Percentiles rank a stretch among this genome's conserved stretches.
These are phyloP conservation scores for Ceratocystis cacaofunesta DNA, from an alignment of 2,329 filamentous ascomycete genomes.

Conservation along the genomic window DNA sequence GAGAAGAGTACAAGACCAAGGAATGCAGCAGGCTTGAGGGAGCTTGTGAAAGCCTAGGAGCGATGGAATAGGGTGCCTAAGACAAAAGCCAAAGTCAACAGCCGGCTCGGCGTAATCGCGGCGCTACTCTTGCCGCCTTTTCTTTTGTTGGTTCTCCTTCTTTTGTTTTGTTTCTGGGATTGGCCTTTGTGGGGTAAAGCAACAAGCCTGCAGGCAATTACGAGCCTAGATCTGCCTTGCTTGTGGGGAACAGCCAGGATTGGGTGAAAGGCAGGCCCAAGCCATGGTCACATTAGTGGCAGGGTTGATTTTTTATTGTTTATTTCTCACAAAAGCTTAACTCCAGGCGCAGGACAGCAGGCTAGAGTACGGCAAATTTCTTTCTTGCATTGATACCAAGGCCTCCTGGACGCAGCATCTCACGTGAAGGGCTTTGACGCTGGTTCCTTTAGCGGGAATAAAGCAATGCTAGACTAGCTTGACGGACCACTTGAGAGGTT, in stretches of 20 bases:
- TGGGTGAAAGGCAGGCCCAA: neutral
- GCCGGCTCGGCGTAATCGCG: slow-evolving; percentile 1
- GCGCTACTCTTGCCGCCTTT: neutral
- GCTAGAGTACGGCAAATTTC: too few species aligned
- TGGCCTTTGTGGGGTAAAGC: neutral
- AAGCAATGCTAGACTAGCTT: neutral
- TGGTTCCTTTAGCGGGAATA: neutral
- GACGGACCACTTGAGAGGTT: neutral
- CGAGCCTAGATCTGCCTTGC: neutral
- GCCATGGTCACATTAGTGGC: neutral
- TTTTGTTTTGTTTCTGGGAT: neutral
- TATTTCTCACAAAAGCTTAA: too few species aligned
- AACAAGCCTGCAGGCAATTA: neutral
- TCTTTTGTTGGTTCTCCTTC: neutral
- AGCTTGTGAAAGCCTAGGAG: neutral
- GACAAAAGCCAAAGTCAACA: neutral
- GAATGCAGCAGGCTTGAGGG: neutral
- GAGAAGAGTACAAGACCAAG: neutral
- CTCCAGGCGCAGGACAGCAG: too few species aligned
- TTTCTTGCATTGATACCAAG: neutral
- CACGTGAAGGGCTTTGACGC: neutral
- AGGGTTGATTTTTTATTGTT: neutral
- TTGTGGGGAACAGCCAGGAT: neutral
- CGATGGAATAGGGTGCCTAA: neutral
- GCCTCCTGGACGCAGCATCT: neutral